phyloP scores from a whole-genome alignment of 805 yeast genomes.

The Cyberlindnera mycetangii region DNA sequence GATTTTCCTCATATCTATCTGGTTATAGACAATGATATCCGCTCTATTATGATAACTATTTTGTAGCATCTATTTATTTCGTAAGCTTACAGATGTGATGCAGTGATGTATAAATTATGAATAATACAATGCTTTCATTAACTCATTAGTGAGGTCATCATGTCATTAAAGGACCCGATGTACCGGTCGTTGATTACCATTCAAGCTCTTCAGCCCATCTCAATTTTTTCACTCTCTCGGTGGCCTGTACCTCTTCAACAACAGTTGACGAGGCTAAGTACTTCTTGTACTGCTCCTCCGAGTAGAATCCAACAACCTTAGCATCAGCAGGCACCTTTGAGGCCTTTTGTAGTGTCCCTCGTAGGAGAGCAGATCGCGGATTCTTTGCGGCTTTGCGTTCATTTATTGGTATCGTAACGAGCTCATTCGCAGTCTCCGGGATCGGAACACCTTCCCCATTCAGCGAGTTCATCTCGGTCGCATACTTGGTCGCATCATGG shows the following conservation, averaged over 20 bases:
- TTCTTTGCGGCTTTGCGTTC: slow-evolving; percentile 17
- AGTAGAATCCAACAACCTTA: slow-evolving; percentile 23
- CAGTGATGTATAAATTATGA: too few relatives aligned
- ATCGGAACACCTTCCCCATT: slow-evolving; percentile 61
- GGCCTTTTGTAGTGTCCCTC: slow-evolving; percentile 13
- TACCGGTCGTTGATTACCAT: slow-evolving; percentile 13
- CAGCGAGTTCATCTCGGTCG: slow-evolving; percentile 63
- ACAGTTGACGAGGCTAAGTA: slow-evolving; percentile 18
- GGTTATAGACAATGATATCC: too few relatives aligned
- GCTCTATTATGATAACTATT: too few relatives aligned
- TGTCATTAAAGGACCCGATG: not conserved
- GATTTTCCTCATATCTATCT: not conserved
- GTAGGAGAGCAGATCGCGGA: slow-evolving; percentile 19
- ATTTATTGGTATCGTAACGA: slow-evolving; percentile 52
- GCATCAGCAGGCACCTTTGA: not conserved
- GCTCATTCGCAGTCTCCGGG: slow-evolving; percentile 54
- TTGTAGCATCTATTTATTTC: too few relatives aligned
- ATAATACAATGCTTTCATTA: too few relatives aligned
- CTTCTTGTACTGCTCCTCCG: slow-evolving; percentile 18
- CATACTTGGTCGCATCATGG: slow-evolving; percentile 65
- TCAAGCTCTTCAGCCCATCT: slow-evolving; percentile 27
- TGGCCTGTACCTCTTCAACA: slow-evolving; percentile 2
- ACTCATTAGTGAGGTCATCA: not conserved
- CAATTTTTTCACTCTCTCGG: slow-evolving; percentile 13
- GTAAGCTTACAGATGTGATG: too few relatives aligned